Percentiles rank a stretch among this genome's conserved stretches.
These are phyloP conservation scores for Pichia cabralensis DNA, from an alignment of 805 yeast species.

Conservation along the genomic window DNA sequence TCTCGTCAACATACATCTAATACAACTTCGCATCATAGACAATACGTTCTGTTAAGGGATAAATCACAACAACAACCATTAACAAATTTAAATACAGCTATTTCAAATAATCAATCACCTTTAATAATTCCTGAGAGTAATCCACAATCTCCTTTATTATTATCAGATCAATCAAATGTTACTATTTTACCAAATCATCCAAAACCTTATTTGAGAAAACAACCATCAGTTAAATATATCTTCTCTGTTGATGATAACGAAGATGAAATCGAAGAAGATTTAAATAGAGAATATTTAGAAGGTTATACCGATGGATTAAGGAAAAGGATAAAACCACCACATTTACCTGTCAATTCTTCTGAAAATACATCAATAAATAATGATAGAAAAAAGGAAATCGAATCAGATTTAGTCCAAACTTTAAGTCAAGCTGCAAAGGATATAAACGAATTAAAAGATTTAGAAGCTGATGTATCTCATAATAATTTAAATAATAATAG, in stretches of 20 bases:
- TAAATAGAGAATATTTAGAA: constrained; percentile 52
- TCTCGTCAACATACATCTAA: constrained; percentile 12
- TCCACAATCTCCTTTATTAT: constrained; percentile 9
- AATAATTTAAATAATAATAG: constrained; percentile 1
- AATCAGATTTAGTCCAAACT: constrained; percentile 20
- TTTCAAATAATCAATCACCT: constrained; percentile 2
- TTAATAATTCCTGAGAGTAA: constrained; percentile 8
- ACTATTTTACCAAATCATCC: constrained; percentile 10
- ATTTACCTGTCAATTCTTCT: constrained; percentile 4
- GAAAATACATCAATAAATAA: constrained; percentile 15
- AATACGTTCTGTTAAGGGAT: constrained; percentile 23
- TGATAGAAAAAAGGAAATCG: constrained; percentile 17
- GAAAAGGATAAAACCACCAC: constrained; percentile 23
- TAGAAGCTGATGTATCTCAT: constrained; percentile 22
- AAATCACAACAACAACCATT: no score
- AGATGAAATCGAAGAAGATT: constrained; percentile 55
- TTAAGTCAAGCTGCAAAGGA: constrained; percentile 18
- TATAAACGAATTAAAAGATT: constrained; percentile 17
- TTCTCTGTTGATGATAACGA: constrained; percentile 81
- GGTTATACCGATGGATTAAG: constrained; percentile 66
- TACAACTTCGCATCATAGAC: constrained; percentile 23
- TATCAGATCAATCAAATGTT: constrained; percentile 5
- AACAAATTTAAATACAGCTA: neutral
- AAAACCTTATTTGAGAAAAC: constrained; percentile 18
- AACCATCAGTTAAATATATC: constrained; percentile 28